Conservation (phyloP, 495 filamentous ascomycete species). For the Penicillium macrosclerotiorum region DNA sequence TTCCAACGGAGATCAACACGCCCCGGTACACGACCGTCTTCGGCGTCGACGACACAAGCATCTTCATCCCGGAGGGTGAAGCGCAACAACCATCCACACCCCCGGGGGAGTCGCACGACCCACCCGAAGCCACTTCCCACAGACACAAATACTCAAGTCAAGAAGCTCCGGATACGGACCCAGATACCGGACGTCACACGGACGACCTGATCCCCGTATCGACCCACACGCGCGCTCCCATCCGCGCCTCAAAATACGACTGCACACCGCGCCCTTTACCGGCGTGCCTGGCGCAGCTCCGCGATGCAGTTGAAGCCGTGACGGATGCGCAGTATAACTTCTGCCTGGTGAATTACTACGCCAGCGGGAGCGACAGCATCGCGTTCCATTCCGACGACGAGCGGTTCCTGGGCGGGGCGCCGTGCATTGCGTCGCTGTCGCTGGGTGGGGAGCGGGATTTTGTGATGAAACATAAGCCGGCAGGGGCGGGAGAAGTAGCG, state of each 20-base stretch:
- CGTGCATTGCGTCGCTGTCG: constrained; percentile 69
- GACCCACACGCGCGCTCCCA: constrained; percentile 21
- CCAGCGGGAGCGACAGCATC: constrained; percentile 66
- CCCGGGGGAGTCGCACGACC: neutral
- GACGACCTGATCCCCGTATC: constrained; percentile 38
- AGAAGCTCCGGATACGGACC: neutral
- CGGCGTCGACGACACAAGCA: constrained; percentile 61
- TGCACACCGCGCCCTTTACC: constrained; percentile 65
- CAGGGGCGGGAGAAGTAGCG: constrained; percentile 1
- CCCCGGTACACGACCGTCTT: constrained; percentile 72
- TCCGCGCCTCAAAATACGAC: constrained; percentile 49
- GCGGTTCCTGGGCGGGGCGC: constrained; percentile 63
- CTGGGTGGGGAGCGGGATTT: constrained; percentile 67
- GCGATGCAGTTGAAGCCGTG: constrained; percentile 52
- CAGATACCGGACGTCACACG: neutral
- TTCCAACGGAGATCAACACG: constrained; percentile 60
- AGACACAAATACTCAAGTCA: neutral
- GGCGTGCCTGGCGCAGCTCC: constrained; percentile 58
- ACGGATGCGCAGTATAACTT: constrained; percentile 65
- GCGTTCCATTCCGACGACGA: constrained; percentile 76
- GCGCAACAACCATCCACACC: neutral
- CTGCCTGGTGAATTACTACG: constrained; percentile 75
- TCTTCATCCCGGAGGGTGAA: constrained; percentile 18
- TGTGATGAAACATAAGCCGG: constrained; percentile 66
- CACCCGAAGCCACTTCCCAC: constrained; percentile 11